Percentiles rank a stretch among this genome's conserved stretches.
phyloP scores from a whole-genome alignment of 768 basidiomycete species.

The Kwoniella mangroviensis region DNA sequence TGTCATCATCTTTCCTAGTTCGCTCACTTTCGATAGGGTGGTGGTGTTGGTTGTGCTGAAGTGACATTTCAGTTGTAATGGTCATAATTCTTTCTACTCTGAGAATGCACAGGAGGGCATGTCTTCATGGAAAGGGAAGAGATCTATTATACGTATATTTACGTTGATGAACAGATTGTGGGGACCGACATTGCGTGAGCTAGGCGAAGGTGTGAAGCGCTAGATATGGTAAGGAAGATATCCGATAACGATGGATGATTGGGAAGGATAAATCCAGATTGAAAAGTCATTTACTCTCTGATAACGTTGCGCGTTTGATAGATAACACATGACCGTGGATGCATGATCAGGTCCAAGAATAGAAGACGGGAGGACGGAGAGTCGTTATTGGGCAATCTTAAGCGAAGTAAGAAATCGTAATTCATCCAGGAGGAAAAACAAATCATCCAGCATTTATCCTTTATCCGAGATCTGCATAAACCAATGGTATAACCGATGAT shows the following conservation, averaged over 20 bases:
- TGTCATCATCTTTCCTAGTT: conserved; percentile 17
- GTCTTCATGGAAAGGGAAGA: background rate
- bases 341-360: background rate
- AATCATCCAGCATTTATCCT: background rate
- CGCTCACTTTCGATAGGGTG: conserved; percentile 3
- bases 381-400: background rate
- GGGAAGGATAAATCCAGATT: background rate
- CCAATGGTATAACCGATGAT: background rate
- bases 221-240: background rate
- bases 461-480: background rate
- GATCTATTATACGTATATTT: background rate
- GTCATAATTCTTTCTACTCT: background rate
- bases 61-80: conserved; percentile 7
- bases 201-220: background rate
- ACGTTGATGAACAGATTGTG: background rate
- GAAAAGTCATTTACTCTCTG: background rate
- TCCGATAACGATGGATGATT: background rate
- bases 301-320: background rate
- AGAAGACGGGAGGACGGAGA: background rate
- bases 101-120: background rate
- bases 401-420: background rate
- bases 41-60: background rate
- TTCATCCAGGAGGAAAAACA: background rate
- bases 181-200: background rate
- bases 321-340: background rate